These are phyloP conservation scores for Fusarium neocosmosporiellum DNA, from an alignment of 2,329 filamentous ascomycete genomes.

Conservation along the genomic window DNA sequence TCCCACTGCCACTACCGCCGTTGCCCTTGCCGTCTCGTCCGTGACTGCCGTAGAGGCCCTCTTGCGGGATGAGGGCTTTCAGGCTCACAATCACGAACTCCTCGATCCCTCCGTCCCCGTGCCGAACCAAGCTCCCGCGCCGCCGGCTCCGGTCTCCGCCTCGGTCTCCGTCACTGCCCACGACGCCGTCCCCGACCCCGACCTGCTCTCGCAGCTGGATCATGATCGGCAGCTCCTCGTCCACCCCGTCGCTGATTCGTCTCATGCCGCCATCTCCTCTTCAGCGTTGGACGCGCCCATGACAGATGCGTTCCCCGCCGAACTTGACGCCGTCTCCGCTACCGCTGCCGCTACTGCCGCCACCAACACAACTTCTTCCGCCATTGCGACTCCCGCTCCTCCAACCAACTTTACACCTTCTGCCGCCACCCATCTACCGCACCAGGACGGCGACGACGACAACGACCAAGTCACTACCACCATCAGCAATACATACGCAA, in stretches of 20 bases:
- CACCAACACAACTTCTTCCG: conserved; percentile 19
- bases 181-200: conserved; percentile 11
- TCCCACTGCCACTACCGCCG: not conserved
- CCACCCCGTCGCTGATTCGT: conserved; percentile 9
- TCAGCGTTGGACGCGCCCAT: conserved; percentile 30
- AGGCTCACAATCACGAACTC: conserved; percentile 26
- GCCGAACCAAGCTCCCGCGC: not conserved
- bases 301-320: conserved; percentile 32
- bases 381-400: conserved; percentile 9
- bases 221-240: conserved; percentile 3
- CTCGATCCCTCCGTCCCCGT: conserved; percentile 4
- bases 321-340: conserved; percentile 19
- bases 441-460: conserved; percentile 14
- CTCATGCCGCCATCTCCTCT: conserved; percentile 16
- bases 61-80: conserved; percentile 34
- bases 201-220: conserved; percentile 7
- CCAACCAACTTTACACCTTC: conserved; percentile 2
- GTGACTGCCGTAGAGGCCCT: conserved; percentile 20
- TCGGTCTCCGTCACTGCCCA: conserved; percentile 12
- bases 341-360: conserved; percentile 10
- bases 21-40: conserved; percentile 14
- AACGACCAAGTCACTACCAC: not conserved
- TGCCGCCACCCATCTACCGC: not conserved
- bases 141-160: conserved; percentile 1
- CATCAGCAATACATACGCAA: not conserved